A percentile compares a stretch with the other conserved stretches of the same genome.
These are phyloP conservation scores for Acanthamoeba sp. DNA, from an alignment of 208 protist genomes.

Conservation along the genomic window DNA sequence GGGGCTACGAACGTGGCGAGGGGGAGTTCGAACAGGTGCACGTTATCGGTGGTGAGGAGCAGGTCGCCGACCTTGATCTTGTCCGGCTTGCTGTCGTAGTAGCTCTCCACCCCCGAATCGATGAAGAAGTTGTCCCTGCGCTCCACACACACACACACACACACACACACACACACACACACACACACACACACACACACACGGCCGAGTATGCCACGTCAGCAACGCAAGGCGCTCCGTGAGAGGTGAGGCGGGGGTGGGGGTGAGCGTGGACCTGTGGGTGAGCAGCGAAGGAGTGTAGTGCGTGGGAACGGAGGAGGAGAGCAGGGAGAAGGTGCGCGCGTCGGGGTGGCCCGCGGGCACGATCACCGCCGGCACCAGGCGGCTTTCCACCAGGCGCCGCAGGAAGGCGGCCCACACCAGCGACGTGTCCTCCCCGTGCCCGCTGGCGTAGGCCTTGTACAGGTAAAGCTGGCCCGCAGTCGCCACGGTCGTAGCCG, in stretches of 20 bases:
- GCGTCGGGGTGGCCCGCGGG: slow-evolving; percentile 42
- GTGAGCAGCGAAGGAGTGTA: slow-evolving; percentile 2
- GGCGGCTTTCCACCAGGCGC: slow-evolving; percentile 10
- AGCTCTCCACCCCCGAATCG: slow-evolving; percentile 72
- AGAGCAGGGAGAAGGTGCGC: slow-evolving; percentile 33
- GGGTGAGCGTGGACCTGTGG: neutral
- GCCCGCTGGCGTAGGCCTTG: slow-evolving; percentile 42
- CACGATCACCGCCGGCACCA: slow-evolving; percentile 62
- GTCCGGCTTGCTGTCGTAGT: slow-evolving; percentile 73
- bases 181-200: no score
- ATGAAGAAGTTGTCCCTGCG: slow-evolving; percentile 67
- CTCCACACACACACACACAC: neutral
- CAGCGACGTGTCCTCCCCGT: slow-evolving; percentile 70
- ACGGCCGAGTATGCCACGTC: no score
- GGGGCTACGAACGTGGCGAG: neutral
- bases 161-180: no score
- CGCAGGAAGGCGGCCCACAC: slow-evolving; percentile 72
- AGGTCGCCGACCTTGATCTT: slow-evolving; percentile 76
- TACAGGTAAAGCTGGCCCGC: slow-evolving; percentile 19
- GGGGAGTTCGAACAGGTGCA: neutral
- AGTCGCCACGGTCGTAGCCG: neutral
- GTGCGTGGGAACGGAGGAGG: neutral
- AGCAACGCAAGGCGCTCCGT: no score
- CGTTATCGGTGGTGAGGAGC: slow-evolving; percentile 38
- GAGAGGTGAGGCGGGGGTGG: no score